Conservation (phyloP, 129 eudicot species). For the Chrysanthemum seticuspe region DNA sequence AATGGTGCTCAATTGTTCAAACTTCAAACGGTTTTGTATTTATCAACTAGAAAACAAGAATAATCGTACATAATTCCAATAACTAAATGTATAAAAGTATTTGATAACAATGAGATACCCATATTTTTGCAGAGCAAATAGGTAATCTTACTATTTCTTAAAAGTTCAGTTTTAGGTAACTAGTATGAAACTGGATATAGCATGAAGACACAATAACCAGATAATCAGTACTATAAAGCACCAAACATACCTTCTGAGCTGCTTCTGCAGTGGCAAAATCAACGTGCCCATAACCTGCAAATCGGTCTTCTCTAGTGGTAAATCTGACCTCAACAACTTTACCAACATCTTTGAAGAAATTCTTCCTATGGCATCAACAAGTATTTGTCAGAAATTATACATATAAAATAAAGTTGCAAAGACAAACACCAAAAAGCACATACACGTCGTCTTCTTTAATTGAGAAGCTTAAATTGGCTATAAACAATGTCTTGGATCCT, state of each 20-base stretch:
- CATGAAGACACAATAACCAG: too few relatives aligned
- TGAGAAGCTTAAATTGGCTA: slow-evolving; percentile 56
- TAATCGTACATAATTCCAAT: too few relatives aligned
- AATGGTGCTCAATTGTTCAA: too few relatives aligned
- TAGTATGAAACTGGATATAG: too few relatives aligned
- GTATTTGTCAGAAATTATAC: slow-evolving; percentile 8
- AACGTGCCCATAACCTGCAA: slow-evolving; percentile 74
- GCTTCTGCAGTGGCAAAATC: slow-evolving; percentile 63
- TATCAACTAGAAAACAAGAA: too few relatives aligned
- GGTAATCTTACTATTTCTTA: too few relatives aligned
- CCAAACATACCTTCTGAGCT: slow-evolving; percentile 55
- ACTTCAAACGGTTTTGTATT: too few relatives aligned
- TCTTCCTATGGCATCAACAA: slow-evolving; percentile 33
- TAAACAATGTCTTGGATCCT: slow-evolving; percentile 68
- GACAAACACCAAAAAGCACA: slow-evolving; percentile 20
- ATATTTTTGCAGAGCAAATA: too few relatives aligned
- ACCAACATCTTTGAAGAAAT: slow-evolving; percentile 58
- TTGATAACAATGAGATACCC: too few relatives aligned
- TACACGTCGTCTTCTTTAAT: slow-evolving; percentile 59
- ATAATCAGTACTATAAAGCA: background rate
- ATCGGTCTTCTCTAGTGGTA: slow-evolving; percentile 42
- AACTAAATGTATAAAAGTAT: too few relatives aligned
- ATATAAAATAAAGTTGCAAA: background rate
- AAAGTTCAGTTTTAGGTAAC: too few relatives aligned
- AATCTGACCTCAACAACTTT: slow-evolving; percentile 59